Evolutionary conservation across 2,329 filamentous ascomycete genomes (phyloP), one percentile per base, ranked within the genome.

Genomic region (Neonectria sp.): DNA sequence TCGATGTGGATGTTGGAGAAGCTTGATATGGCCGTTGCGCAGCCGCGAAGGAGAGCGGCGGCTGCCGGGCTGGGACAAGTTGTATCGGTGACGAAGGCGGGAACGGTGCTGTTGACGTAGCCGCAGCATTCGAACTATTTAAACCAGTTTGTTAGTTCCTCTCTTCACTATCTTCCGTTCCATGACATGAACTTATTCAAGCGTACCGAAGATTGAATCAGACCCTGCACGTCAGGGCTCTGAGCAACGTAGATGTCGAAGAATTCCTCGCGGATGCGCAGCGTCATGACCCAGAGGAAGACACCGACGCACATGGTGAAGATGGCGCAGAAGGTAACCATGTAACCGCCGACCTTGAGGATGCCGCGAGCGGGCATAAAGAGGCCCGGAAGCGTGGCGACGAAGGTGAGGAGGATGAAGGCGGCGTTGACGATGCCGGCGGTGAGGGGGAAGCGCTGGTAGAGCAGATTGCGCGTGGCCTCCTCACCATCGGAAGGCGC

Each of bases 121-220:
- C 93, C 93, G 75, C 93, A 96, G 88, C 93, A 96, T 74, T 89
- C 79, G 79, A 95, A 95, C 90, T 94, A 76, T 2, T 53, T 15
- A 4, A 25, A 4, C 40, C 12, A 8, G 29, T 15, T 15, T 15
- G 40, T 65, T 51, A 58, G 46, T 43, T 15, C 13, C 7, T 35
- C 13, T 56, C 15, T 11, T 5, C 27, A 2, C 3, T n/a, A 24
- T 35, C 13, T 24, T 37, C 27, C 4, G 24, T 46, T 27, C 8
- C 3, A 45, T 9, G 49, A 53, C 8, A 17, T 35, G 11, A 25
- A n/a, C 27, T n/a, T 52, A 3, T 15, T 24, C 6, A 53, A 53
- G 31, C 87, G 60, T 82, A 94, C 92, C 76, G 88, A 85, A 73
- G 88, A 86, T 80, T 96, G 93, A 78, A 96, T 85, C 60, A 95